Evolutionary conservation across 2,329 filamentous ascomycete species (phyloP).

Genomic region (Trichoderma citrinoviride): DNA sequence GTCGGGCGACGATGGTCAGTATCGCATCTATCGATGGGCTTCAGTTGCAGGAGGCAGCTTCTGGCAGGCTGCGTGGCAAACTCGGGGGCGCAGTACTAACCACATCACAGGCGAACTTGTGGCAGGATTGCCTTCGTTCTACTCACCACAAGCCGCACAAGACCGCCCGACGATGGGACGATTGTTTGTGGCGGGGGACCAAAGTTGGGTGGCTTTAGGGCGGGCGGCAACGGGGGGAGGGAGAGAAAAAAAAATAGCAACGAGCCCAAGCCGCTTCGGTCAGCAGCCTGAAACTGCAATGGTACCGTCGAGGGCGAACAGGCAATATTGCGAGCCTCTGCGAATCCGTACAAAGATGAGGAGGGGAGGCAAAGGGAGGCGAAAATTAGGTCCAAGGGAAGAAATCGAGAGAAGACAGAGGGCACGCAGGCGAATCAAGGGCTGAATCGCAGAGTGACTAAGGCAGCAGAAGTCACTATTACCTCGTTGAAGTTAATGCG

Average conservation of each 20-base stretch:
- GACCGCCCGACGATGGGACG: conserved; percentile 42
- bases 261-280: conserved; percentile 8
- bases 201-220: conserved; percentile 5
- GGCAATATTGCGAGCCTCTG: not conserved
- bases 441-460: conserved; percentile 8
- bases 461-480: not conserved
- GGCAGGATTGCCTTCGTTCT: conserved; percentile 37
- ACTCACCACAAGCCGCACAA: conserved; percentile 47
- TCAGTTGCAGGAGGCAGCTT: not conserved
- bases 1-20: conserved; percentile 27
- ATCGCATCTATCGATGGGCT: not conserved
- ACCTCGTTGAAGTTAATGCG: not conserved
- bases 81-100: conserved; percentile 36
- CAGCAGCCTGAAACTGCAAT: conserved; percentile 3
- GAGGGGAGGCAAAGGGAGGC: not conserved
- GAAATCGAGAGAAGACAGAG: not conserved
- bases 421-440: not conserved
- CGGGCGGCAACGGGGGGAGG: not conserved
- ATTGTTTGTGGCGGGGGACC: conserved; percentile 33
- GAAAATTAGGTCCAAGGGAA: not conserved
- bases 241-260: not conserved
- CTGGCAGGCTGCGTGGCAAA: conserved; percentile 6
- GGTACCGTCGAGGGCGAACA: not conserved
- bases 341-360: not conserved
- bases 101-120: conserved; percentile 42